Evolutionary conservation across 305 asterid species (phyloP).

Genomic region (Euphrasia arctica): DNA sequence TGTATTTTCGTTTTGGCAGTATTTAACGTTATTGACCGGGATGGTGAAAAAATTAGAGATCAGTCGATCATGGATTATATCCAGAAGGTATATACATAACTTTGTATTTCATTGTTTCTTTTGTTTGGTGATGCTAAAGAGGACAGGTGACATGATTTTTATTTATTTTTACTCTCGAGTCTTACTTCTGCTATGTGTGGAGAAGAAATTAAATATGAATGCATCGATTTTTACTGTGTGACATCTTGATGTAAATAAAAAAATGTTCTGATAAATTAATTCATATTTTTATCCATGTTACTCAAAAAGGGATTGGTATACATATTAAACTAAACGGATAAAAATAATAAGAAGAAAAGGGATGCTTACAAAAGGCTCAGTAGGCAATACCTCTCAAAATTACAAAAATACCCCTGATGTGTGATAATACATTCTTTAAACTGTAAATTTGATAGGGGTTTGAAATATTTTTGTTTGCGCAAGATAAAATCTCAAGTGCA

Average conservation of each 20-base stretch:
- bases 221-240: not conserved
- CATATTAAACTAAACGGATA: not conserved
- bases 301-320: not conserved
- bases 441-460: too few relatives aligned
- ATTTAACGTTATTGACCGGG: constrained; percentile 55
- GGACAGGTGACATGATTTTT: constrained; percentile 1
- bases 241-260: too few relatives aligned
- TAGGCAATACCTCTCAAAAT: too few relatives aligned
- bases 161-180: not conserved
- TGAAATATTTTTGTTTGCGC: too few relatives aligned
- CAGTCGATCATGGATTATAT: constrained; percentile 49
- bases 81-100: constrained; percentile 39
- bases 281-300: not conserved
- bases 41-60: constrained; percentile 61
- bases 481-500: too few relatives aligned
- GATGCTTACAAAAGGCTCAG: too few relatives aligned
- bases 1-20: constrained; percentile 38
- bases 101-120: not conserved
- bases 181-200: not conserved
- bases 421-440: too few relatives aligned
- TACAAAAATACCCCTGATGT: too few relatives aligned
- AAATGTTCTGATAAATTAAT: not conserved
- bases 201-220: not conserved
- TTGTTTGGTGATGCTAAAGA: constrained; percentile 13
- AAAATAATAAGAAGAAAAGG: not conserved